These are phyloP conservation scores for Pleurotus citrinopileatus DNA, from an alignment of 768 basidiomycete genomes.

Conservation along the genomic window DNA sequence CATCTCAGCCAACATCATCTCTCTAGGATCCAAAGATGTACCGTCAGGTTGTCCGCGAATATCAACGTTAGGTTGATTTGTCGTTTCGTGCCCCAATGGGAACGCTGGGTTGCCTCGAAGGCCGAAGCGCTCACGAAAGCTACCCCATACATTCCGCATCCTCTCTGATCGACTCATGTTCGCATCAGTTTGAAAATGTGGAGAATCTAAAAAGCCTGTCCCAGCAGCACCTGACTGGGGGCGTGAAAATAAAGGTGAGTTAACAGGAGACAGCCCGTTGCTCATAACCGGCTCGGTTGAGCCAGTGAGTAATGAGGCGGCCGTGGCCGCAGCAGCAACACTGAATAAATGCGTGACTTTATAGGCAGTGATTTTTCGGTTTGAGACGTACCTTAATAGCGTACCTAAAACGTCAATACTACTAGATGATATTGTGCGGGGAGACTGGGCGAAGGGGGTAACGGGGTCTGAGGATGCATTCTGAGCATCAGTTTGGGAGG, in stretches of 20 bases:
- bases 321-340: slow-evolving; percentile 90
- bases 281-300: slow-evolving; percentile 64
- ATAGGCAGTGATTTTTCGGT: no score
- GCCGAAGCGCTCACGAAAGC: slow-evolving; percentile 65
- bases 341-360: slow-evolving; percentile 31
- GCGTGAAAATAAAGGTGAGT: slow-evolving; percentile 30
- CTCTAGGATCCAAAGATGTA: slow-evolving; percentile 48
- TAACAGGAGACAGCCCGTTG: slow-evolving; percentile 46
- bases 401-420: slow-evolving; percentile 84
- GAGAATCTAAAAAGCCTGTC: slow-evolving; percentile 7
- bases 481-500: not conserved
- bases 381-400: slow-evolving; percentile 70
- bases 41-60: slow-evolving; percentile 1
- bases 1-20: slow-evolving; percentile 79
- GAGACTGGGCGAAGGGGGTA: not conserved
- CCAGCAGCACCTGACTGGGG: slow-evolving; percentile 26
- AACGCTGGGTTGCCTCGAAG: slow-evolving; percentile 31
- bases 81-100: slow-evolving; percentile 12
- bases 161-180: slow-evolving; percentile 28
- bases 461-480: not conserved
- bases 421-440: slow-evolving; percentile 54
- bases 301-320: slow-evolving; percentile 78
- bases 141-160: slow-evolving; percentile 66
- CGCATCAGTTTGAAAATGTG: slow-evolving; percentile 10
- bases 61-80: not conserved